Base-by-base conservation (phyloP, 2,329 filamentous ascomycete genomes). In the Venturia aucupariae region DNA sequence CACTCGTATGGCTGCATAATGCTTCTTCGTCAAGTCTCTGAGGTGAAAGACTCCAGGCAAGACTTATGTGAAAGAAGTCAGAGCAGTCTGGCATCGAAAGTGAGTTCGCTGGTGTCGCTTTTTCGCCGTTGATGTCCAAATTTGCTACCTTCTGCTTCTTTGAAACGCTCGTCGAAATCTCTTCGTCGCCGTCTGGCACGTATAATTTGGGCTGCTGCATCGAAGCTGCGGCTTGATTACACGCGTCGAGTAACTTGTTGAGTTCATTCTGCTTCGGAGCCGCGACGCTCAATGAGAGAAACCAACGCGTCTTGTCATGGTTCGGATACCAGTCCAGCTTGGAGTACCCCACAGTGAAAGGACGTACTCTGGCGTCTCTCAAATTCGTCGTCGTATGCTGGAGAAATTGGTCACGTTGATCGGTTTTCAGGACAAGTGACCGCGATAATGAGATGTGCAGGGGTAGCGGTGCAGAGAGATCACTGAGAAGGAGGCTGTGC, bases 401-500 rank as follows among this genome's bases (percentile, higher is more conserved):
- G 5, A 89, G 77, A 71, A 96, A 97, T 0, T 68, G 69, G 35
- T 88, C 84, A 68, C 90, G 90, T 67, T 88, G 81, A n/a, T 86
- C 81, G 0, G 90, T 92, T 60, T 80, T 79, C 39, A 99, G 84
- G 15, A 86, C 82, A 61, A 97, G 78, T 0, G 94, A 89, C 6
- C 90, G 83, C 8, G 94, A 97, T 7, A 99, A 82, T 69, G 92
- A 96, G 71, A 99, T 86, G 75, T 99, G 94, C 59, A 99, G 81
- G 3, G 93, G 93, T 61, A 90, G 79, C 5, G 89, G 86, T 6
- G 86, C 86, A 65, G 86, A 89, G 0, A 97, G 83, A 65, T 94
- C 89, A 67, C 88, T 95, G 51, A 82, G 84, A 6, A 97, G 78
- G 66, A 94, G 85, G 67, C 83, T 88, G 67, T 87, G 81, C 22